Conservation (phyloP, 306 rosid genomes). For the Vigna angularis region DNA sequence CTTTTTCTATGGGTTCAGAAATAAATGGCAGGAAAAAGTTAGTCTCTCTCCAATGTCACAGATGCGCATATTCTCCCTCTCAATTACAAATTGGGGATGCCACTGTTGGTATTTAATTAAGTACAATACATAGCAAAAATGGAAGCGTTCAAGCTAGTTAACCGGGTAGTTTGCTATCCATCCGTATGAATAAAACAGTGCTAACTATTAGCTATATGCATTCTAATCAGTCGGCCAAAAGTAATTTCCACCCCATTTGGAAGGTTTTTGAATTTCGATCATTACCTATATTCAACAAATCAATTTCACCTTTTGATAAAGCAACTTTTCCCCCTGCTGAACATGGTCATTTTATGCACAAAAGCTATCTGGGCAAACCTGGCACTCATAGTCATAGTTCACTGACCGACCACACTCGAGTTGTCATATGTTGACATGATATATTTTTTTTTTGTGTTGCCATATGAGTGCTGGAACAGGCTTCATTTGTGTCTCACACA, state of each 20-base stretch:
- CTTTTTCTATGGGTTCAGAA: constrained; percentile 7
- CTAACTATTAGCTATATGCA: constrained; percentile 8
- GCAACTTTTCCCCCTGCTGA: constrained; percentile 41
- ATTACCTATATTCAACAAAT: constrained; percentile 47
- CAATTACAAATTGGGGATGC: constrained; percentile 25
- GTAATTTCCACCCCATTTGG: constrained; percentile 40
- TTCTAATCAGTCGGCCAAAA: constrained; percentile 38
- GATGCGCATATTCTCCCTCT: constrained; percentile 43
- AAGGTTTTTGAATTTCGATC: constrained; percentile 51
- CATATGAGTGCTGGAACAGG: constrained; percentile 18
- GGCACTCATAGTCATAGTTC: constrained; percentile 36
- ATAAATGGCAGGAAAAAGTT: constrained; percentile 33
- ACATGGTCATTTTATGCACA: constrained; percentile 39
- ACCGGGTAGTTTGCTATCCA: constrained; percentile 3
- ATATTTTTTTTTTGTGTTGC: background rate
- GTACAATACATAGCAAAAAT: constrained; percentile 26
- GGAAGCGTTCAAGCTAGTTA: constrained; percentile 38
- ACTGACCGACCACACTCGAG: constrained; percentile 35
- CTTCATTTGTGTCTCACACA: constrained; percentile 19
- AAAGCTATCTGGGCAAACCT: constrained; percentile 22
- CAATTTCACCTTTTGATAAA: constrained; percentile 55
- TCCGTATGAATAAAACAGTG: constrained; percentile 49
- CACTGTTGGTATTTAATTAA: constrained; percentile 11
- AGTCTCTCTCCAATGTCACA: constrained; percentile 10
- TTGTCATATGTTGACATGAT: constrained; percentile 29